A percentile compares a stretch with the other conserved stretches of the same genome.
These are phyloP conservation scores for Skeletonema grethae DNA, from an alignment of 108 stramenopile genomes.

Conservation along the genomic window DNA sequence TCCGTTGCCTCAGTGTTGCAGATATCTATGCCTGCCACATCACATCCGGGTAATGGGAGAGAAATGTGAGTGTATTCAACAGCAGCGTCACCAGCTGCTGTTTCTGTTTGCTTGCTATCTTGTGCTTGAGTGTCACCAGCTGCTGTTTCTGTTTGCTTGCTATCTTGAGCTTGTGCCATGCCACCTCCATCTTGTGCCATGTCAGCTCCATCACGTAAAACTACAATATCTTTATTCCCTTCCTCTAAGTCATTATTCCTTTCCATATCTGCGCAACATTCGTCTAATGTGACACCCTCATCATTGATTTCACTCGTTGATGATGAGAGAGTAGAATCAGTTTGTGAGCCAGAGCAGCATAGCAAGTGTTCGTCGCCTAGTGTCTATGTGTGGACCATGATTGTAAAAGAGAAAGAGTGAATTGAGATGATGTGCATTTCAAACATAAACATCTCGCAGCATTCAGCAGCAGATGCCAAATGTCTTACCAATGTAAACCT, in stretches of 20 bases:
- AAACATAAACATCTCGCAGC: background rate
- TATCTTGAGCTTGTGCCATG: background rate
- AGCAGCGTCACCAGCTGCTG: background rate
- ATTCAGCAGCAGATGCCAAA: background rate
- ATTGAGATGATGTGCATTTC: too few species aligned
- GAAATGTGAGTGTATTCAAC: background rate
- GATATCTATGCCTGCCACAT: background rate
- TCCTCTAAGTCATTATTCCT: too few species aligned
- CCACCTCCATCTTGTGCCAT: background rate
- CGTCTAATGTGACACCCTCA: too few species aligned
- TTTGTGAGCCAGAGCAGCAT: background rate
- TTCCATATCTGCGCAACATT: too few species aligned
- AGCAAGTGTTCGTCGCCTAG: background rate
- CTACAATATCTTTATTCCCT: too few species aligned
- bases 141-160: too few species aligned
- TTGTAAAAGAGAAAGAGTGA: too few species aligned
- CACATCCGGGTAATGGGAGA: background rate
- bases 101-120: too few species aligned
- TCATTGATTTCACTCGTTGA: too few species aligned
- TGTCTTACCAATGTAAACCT: constrained; percentile 28
- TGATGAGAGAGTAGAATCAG: background rate
- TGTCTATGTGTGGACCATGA: background rate
- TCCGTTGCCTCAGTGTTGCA: background rate
- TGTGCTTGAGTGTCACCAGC: background rate
- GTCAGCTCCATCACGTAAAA: too few species aligned